Base-by-base conservation (phyloP, 2,329 filamentous ascomycete genomes). In the Aspergillus tanneri region DNA sequence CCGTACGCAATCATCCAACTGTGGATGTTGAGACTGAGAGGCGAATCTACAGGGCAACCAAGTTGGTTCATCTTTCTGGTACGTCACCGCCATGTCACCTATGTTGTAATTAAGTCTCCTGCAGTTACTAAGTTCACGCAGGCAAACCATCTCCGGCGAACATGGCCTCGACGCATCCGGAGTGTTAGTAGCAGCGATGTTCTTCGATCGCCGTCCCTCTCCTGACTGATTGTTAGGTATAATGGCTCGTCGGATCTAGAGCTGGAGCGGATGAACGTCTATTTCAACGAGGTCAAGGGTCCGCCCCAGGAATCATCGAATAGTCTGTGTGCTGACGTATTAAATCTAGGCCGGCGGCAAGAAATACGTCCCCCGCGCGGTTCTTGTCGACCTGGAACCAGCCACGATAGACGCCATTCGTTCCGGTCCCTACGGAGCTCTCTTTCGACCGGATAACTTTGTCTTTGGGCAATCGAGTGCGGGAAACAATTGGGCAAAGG, bases 401-500 rank as follows among this genome's bases (percentile, higher is more conserved):
- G 93, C 93, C 78, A 97, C 93, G 77, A 97, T 97, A 92, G 93
- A 99, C 67, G 93, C 92, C 65, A 91, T 97, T 79, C 92, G 92
- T 74, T 89, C 92, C 65, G 92, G 93, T 75, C 92, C 93, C 61
- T 96, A 96, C 74, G 93, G 93, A 77, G 88, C 96, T 81, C 90
- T 99, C 64, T 97, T 99, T 90, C 91, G 93, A 61, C 93, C 93
- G 72, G 93, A 99, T 82, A 99, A 97, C 87, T 97, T 97, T 79
- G 90, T 97, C 72, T 97, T 97, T 77, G 93, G 93, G 67, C 93
- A 97, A 82, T 97, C 93, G 67, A 92, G 93, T 84, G 93, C 93
- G 75, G 93, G 93, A 79, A 99, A 99, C 90, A 97, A 97, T 86
- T 99, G 93, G 93, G 93, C 93, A 77, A 99, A 97, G 87, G 93